These are phyloP conservation scores for Datura wrightii DNA, from an alignment of 257 asterid species.

Conservation along the genomic window DNA sequence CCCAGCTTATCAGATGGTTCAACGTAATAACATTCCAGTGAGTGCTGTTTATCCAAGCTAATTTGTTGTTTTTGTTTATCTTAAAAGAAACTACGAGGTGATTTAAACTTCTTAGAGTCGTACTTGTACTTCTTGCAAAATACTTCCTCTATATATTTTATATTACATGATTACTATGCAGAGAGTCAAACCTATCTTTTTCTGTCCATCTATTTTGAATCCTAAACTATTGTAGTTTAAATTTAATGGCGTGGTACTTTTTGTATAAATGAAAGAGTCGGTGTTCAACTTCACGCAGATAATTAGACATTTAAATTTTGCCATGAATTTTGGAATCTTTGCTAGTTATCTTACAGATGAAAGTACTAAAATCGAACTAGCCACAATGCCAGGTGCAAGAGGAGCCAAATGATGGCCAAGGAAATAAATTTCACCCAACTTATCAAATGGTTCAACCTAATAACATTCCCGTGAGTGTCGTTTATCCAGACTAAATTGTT, in stretches of 20 bases:
- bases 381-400: no score
- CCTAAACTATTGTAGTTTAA: neutral
- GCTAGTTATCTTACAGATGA: no score
- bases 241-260: neutral
- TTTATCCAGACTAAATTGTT: no score
- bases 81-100: neutral
- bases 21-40: conserved; percentile 31
- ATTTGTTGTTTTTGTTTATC: neutral
- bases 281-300: neutral
- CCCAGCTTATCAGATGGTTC: conserved; percentile 27
- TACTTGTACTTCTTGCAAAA: neutral
- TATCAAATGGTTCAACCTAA: no score
- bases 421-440: no score
- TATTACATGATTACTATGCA: neutral
- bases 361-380: no score
- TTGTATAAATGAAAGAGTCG: neutral
- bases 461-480: no score
- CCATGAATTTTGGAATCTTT: neutral
- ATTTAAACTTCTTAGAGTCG: neutral
- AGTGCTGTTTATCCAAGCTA: neutral
- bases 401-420: no score
- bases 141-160: neutral
- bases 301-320: neutral
- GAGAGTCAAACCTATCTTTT: neutral
- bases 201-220: neutral